Evolutionary conservation across 345 rosid genomes (phyloP), one percentile per base, ranked within the genome.

Genomic region (Sonneratia alba): DNA sequence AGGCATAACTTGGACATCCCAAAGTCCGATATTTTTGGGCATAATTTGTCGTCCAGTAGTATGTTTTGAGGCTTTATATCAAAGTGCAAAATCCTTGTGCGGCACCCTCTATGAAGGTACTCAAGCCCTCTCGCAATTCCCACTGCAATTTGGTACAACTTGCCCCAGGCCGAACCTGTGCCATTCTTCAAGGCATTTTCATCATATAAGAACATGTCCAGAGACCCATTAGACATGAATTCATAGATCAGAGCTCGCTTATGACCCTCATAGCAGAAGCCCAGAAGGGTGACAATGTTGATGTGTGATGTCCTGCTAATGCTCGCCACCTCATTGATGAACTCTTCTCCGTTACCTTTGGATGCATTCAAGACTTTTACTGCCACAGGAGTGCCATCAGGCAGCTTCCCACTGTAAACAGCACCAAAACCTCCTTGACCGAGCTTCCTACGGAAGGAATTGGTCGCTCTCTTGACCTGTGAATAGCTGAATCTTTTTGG

Each of bases 51-150:
- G 0, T 85, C 85, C 5, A 85, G 68, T 70, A 81, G 83, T 67
- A 85, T 75, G 51, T 83, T 82, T 0, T 78, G 81, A 19, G 88
- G 85, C 42, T 82, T 87, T 73, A 84, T 81, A 67, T 87, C 85
- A 0, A 83, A 87, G 70, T 85, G 82, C 37, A 87, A 47, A 53
- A 83, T 81, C 68, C 69, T 83, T 0, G 79, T 77, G 55, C 47
- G 82, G 71, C 85, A 84, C 12, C 82, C 86, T n/a, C 62, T 71
- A 57, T 87, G 90, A 70, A 85, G 72, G 61, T 83, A 84, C 70
- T 84, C 84, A 0, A 84, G 73, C 32, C 88, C 85, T 0, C 72
- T 67, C 22, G 86, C 86, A 7, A 82, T 70, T 51, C 85, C 85
- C 0, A 75, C 19, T 0, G 75, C 71, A 36, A 86, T 81, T 53